Base-by-base conservation (phyloP, 768 basidiomycete species). In the Inosperma sp. region DNA sequence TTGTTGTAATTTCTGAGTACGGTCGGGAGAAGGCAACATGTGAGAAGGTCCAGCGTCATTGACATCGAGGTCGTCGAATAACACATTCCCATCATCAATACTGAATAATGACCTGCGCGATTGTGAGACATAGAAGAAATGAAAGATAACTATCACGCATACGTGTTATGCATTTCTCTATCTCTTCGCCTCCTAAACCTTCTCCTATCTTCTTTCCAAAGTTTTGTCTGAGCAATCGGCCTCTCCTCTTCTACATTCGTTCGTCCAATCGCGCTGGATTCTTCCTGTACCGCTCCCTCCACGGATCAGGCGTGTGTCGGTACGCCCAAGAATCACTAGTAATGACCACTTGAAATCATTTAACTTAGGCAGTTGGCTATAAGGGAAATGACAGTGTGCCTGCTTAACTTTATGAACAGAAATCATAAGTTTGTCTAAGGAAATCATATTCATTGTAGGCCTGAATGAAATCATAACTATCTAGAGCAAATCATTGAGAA, bases 221-320 rank as follows among this genome's bases (percentile, higher is more conserved):
- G 51, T 22, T 68, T 65, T 27, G 67, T 64, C 12, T 34, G n/a
- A n/a, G n/a, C n/a, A 53, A 8, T 46, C 54, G 16, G 70, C 63
- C 22, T 63, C 61, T 37, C 64, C 40, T 25, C 14, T 19, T 51
- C 45, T 9, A 65, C 70, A 12, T 78, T n/a, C 52, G 48, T 9
- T 6, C 22, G 43, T 80, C 66, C 29, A 79, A 68, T 12, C 50
- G 36, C 0, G 34, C 48, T 26, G 46, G 46, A 19, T 72, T 65
- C 51, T 69, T 77, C 48, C 72, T 77, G 53, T 78, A 79, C 12
- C 72, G 68, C 39, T 75, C 67, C 22, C 71, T 67, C 77, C 78
- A 80, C 19, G 78, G 75, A 48, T 72, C 60, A 56, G 66, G 65
- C 5, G 75, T 59, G 59, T 81, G 80, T 7, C 71, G 64, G 0